Evolutionary conservation across 2,329 filamentous ascomycete genomes (phyloP), one percentile per base, ranked within the genome.

Genomic region (Gaeumannomyces sp.): DNA sequence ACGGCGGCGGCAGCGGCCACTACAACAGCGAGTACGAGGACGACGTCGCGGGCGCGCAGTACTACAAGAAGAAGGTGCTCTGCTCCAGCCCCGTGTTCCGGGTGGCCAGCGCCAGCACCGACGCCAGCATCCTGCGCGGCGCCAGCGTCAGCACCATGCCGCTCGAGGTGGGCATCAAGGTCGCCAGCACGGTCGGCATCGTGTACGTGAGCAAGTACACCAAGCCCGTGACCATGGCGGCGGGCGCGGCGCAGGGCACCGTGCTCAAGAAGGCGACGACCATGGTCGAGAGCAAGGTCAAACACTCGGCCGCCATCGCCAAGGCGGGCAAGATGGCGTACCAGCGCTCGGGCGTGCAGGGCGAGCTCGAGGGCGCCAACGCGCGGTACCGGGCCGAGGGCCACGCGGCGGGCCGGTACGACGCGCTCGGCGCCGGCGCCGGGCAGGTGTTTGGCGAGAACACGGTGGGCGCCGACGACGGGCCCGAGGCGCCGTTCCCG

Each of bases 31-130:
- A 25, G 29, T 59, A 63, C 25, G 35, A 63, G 28, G 29, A 59
- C 28, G 59, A 33, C 58, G 69, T n/a, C 25, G 57, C 7, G 22
- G 67, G 67, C 57, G 69, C 25, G 29, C 3, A 27, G 0, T 4
- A 69, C 1, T 74, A 73, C 64, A 83, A 81, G 72, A 84, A 83
- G 68, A 87, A 84, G 69, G 78, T 83, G 0, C 79, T 91, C 0
- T 90, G 88, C 66, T 81, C 83, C 0, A 89, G 87, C 67, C 88
- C 89, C 0, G 82, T 89, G 0, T 91, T 91, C 68, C 81, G 89
- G 22, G 78, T 91, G n/a, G 82, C 89, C 2, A 90, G 88, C 67
- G 85, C 85, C 0, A 88, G 87, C 0, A 79, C 81, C 0, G 86
- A 86, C 66, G 78, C 83, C 0, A 86, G 85, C 70, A 82, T 87